Evolutionary conservation across 257 asterid species (phyloP).

Genomic region (Salvia miltiorrhiza): DNA sequence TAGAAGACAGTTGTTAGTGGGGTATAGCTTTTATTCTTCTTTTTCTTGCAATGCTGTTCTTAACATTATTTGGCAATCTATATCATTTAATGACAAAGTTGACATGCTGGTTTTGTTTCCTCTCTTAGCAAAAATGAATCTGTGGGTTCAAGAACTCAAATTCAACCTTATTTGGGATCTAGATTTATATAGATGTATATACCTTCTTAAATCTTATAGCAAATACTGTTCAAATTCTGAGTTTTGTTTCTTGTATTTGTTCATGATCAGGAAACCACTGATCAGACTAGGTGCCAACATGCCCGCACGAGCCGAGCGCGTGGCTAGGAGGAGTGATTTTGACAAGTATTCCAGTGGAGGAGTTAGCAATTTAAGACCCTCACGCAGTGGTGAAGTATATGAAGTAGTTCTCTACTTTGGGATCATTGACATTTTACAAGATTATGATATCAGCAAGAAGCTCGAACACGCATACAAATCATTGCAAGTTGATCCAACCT

Average conservation of each 20-base stretch:
- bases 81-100: slow-evolving; percentile 3
- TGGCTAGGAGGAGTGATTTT: slow-evolving; percentile 76
- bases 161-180: too few species aligned
- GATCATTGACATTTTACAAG: slow-evolving; percentile 77
- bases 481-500: slow-evolving; percentile 59
- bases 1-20: slow-evolving; percentile 36
- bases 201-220: neutral
- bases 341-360: slow-evolving; percentile 62
- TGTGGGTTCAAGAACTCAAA: neutral
- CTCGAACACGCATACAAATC: slow-evolving; percentile 80
- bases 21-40: slow-evolving; percentile 21
- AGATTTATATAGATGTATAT: neutral
- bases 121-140: neutral
- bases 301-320: slow-evolving; percentile 93
- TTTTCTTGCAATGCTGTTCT: neutral
- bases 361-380: slow-evolving; percentile 30
- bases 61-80: neutral
- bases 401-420: slow-evolving; percentile 79
- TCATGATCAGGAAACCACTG: slow-evolving; percentile 63
- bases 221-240: neutral
- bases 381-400: slow-evolving; percentile 42
- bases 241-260: neutral
- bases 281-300: slow-evolving; percentile 87
- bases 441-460: slow-evolving; percentile 75
- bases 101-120: neutral